These are phyloP conservation scores for Albugo laibachii DNA, from an alignment of 352 stramenopile species.

Conservation along the genomic window DNA sequence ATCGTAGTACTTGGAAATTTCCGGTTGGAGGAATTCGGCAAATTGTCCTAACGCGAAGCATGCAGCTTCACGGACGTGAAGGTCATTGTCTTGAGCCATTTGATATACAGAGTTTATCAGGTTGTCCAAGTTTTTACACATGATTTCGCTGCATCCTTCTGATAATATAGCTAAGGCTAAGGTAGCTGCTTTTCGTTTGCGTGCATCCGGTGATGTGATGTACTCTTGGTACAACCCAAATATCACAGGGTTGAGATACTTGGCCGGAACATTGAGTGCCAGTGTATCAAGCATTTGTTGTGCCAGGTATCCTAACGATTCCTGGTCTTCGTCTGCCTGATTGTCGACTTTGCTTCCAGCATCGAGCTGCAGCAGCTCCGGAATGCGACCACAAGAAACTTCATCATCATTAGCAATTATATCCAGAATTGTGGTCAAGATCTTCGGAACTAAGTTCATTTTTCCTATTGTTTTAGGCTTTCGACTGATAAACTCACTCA, in stretches of 20 bases:
- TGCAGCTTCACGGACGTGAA: constrained; percentile 89
- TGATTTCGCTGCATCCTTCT: constrained; percentile 89
- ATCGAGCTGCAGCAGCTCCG: constrained; percentile 57
- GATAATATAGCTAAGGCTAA: constrained; percentile 93
- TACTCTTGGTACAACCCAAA: constrained; percentile 74
- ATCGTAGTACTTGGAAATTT: constrained; percentile 87
- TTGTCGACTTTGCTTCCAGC: constrained; percentile 16
- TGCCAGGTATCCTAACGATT: constrained; percentile 56
- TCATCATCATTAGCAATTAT: constrained; percentile 56
- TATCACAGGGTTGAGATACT: constrained; percentile 64
- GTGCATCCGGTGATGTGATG: constrained; percentile 75
- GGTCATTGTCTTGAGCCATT: constrained; percentile 79
- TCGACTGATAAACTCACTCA: constrained; percentile 76
- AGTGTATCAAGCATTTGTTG: constrained; percentile 76
- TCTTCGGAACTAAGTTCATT: constrained; percentile 59
- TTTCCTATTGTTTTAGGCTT: constrained; percentile 81
- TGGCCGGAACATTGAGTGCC: constrained; percentile 52
- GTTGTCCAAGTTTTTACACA: constrained; percentile 87
- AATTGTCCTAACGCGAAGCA: constrained; percentile 98
- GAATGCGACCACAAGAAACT: constrained; percentile 68
- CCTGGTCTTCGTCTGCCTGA: constrained; percentile 52
- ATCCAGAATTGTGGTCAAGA: constrained; percentile 75
- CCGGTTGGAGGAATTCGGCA: constrained; percentile 94
- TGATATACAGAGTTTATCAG: constrained; percentile 86
- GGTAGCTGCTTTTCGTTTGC: constrained; percentile 91